Base-by-base conservation (phyloP, 495 filamentous ascomycete species). In the Immersiella caudata region DNA sequence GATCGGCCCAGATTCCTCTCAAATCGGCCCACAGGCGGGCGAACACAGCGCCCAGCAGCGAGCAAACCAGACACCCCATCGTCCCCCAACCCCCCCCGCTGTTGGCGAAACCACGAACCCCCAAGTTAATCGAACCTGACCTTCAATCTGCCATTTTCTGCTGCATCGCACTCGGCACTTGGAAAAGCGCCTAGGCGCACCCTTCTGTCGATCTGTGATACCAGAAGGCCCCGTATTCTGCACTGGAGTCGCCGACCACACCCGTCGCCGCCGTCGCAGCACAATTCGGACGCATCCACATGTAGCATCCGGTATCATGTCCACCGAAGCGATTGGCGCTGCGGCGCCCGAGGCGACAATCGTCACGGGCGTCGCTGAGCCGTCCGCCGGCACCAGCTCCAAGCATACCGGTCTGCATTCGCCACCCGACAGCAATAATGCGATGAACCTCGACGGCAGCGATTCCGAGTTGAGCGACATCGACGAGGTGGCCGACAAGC, bases 381-480 rank as follows among this genome's bases (percentile, higher is more conserved):
- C 55, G 46, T 49, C 69, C 62, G 56, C 60, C 59, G 65, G 27
- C 60, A 58, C 56, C 20, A 56, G 18, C 59, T 49, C 76, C 56
- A 82, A 81, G 68, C 71, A 75, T 27, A 75, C 67, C 67, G 82
- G 80, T 68, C 74, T 84, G 46, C 79, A 83, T 67, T 85, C 82
- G 65, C 82, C 82, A 55, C 82, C 82, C 56, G 82, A 84, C 65
- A 84, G 81, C 74, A 83, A 84, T 74, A 77, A 75, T 74, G 80
- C 81, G 59, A 76, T 79, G 76, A 83, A 81, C 71, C 74, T 78
- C 64, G 81, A 83, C 64, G 76, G 71, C 58, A 84, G 81, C 75
- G 84, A 86, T 69, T 86, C 84, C 60, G 85, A 87, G 65, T 72
- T 87, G 52, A 86, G 84, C 77, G 85, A 87, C 51, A 75, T 87